Evolutionary conservation across 148 eudicot species (phyloP).

Genomic region (Camellia japonica): DNA sequence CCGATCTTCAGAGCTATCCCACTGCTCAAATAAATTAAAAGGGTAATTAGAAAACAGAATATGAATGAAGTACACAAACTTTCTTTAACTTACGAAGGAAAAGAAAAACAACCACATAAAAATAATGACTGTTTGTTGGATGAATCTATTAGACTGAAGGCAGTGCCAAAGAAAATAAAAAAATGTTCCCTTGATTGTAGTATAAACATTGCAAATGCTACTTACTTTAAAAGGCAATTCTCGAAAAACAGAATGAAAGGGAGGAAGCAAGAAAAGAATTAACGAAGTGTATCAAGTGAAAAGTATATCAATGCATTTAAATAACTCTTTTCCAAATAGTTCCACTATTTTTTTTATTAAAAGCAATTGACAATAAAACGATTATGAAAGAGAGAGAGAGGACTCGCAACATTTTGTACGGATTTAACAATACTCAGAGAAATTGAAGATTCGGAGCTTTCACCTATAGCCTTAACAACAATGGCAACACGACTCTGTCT

Average conservation of each 20-base stretch:
- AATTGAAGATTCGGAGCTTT: constrained; percentile 73
- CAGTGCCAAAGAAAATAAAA: neutral
- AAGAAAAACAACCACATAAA: neutral
- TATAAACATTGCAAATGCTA: neutral
- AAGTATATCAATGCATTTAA: neutral
- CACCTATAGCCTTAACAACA: constrained; percentile 59
- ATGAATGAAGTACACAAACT: neutral
- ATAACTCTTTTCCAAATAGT: neutral
- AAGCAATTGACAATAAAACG: neutral
- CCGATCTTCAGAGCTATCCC: constrained; percentile 90
- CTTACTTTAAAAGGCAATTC: neutral
- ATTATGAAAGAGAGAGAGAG: neutral
- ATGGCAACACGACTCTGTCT: constrained; percentile 38
- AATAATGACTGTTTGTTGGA: neutral
- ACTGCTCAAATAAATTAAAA: constrained; percentile 42
- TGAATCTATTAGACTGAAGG: neutral
- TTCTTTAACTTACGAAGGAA: neutral
- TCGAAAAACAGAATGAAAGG: neutral
- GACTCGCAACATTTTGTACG: constrained; percentile 78
- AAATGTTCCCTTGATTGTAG: neutral
- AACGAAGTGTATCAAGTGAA: neutral
- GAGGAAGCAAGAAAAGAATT: neutral
- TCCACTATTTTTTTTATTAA: neutral
- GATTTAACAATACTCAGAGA: constrained; percentile 59
- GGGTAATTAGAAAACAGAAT: neutral